Evolutionary conservation across 306 rosid genomes (phyloP).

Genomic region (Begonia peltatifolia): DNA sequence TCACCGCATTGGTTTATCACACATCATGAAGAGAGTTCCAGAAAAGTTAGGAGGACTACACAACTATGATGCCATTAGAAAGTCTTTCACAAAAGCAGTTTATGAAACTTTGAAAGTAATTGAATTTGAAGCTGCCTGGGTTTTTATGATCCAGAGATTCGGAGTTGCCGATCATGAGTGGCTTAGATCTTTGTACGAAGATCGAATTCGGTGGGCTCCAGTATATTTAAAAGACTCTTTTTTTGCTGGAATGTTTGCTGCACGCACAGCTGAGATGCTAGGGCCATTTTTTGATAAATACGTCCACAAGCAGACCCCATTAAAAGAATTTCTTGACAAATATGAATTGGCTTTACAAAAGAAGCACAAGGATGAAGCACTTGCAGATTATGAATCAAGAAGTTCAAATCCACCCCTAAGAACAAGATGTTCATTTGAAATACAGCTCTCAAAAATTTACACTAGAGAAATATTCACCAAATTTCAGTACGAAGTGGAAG

Average conservation of each 20-base stretch:
- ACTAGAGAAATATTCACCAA: slow-evolving; percentile 58
- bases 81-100: slow-evolving; percentile 53
- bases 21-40: slow-evolving; percentile 73
- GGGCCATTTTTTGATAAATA: slow-evolving; percentile 68
- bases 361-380: slow-evolving; percentile 72
- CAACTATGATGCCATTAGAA: slow-evolving; percentile 72
- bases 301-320: slow-evolving; percentile 83
- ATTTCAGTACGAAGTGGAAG: slow-evolving; percentile 86
- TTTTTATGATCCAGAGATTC: slow-evolving; percentile 62
- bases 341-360: slow-evolving; percentile 80
- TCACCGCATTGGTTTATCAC: slow-evolving; percentile 75
- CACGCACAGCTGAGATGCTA: slow-evolving; percentile 48
- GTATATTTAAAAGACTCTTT: slow-evolving; percentile 62
- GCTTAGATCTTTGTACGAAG: slow-evolving; percentile 75
- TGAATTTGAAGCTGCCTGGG: slow-evolving; percentile 91
- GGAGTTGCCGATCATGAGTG: slow-evolving; percentile 73
- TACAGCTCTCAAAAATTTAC: slow-evolving; percentile 70
- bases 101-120: slow-evolving; percentile 74
- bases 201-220: slow-evolving; percentile 71
- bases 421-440: slow-evolving; percentile 84
- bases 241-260: slow-evolving; percentile 62
- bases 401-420: slow-evolving; percentile 53
- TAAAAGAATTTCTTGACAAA: slow-evolving; percentile 91
- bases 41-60: slow-evolving; percentile 79
- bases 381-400: slow-evolving; percentile 77